Base-by-base conservation (phyloP, 2,329 filamentous ascomycete species). In the Pseudogymnoascus sp. region DNA sequence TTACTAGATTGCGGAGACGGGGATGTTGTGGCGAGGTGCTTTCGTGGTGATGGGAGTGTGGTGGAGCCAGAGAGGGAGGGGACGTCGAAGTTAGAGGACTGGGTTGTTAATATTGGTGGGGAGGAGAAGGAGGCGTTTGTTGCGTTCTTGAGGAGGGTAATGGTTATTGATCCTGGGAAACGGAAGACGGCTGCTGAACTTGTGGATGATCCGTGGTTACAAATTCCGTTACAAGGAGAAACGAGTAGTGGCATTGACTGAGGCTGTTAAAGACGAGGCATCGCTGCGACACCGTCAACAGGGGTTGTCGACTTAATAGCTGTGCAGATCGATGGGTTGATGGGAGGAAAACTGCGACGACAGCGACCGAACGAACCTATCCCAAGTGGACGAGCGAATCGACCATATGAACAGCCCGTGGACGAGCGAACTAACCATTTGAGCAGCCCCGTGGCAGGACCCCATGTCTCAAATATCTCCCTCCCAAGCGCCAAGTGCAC, bases 1-100 rank as follows among this genome's bases (percentile, higher is more conserved):
- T 59, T 67, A 8, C 59, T 67, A 5, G 63, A 63, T 13, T 57
- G 56, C 58, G 64, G 62, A 19, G 28, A 61, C 23, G 33, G 21
- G 18, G 63, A 63, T 15, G 45, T 62, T 56, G 58, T 62, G 8
- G 19, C 23, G 21, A 34, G 59, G n/a, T 18, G 48, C 5, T 62
- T 62, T 10, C 38, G 57, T 30, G 30, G 59, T 15, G 38, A 63
- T 41, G 48, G 60, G 8, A 60, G 45, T 21, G 33, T 63, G 2
- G 55, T 33, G n/a, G 58, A 61, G 13, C 30, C 48, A 18, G 19
- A 52, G 19, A n/a, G 2, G 45, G 9, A 28, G 21, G 45, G 45
- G 21, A 28, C 28, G 23, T 21, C 12, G 28, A 26, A 10, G 28
- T 21, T 55, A 15, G 45, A 55, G 45, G 21, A 41, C 19, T 35